Conservation (phyloP, 2,329 filamentous ascomycete species). For the Monilinia laxa region DNA sequence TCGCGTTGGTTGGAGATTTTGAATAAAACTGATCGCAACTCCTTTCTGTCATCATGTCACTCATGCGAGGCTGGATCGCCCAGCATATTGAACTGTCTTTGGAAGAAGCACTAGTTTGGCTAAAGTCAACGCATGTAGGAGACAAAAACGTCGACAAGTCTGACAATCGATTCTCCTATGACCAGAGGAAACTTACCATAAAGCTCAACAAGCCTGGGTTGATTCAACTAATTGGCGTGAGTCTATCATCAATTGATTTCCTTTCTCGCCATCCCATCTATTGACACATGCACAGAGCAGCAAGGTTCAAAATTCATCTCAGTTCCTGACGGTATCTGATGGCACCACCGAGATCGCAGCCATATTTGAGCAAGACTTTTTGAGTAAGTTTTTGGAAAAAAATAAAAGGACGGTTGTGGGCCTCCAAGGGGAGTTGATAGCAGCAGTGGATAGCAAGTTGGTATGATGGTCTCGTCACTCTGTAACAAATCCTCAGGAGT, state of each 20-base stretch:
- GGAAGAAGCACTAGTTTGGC: conserved; percentile 9
- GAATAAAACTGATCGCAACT: background rate
- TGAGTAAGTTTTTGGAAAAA: conserved; percentile 11
- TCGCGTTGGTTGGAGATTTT: background rate
- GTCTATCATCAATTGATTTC: background rate
- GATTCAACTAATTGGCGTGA: conserved; percentile 16
- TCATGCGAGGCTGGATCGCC: conserved; percentile 15
- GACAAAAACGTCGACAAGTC: background rate
- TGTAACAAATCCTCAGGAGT: background rate
- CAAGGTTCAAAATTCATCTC: background rate
- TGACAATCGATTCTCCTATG: conserved; percentile 12
- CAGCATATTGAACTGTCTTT: conserved; percentile 13
- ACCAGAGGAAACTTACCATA: conserved; percentile 7
- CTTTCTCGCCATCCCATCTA: background rate
- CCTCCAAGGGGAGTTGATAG: conserved; percentile 6
- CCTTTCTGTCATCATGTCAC: background rate
- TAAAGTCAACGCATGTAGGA: conserved; percentile 2
- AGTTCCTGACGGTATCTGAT: conserved; percentile 15
- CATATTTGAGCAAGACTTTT: background rate
- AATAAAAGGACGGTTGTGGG: conserved; percentile 3
- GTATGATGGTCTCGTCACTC: conserved; percentile 2
- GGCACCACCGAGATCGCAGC: conserved; percentile 10
- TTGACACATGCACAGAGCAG: conserved; percentile 5
- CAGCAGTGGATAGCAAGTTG: conserved; percentile 7
- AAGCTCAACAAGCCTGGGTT: conserved; percentile 6